These are phyloP conservation scores for Aureobasidium uvarum DNA, from an alignment of 2,329 filamentous ascomycete species.

Conservation along the genomic window DNA sequence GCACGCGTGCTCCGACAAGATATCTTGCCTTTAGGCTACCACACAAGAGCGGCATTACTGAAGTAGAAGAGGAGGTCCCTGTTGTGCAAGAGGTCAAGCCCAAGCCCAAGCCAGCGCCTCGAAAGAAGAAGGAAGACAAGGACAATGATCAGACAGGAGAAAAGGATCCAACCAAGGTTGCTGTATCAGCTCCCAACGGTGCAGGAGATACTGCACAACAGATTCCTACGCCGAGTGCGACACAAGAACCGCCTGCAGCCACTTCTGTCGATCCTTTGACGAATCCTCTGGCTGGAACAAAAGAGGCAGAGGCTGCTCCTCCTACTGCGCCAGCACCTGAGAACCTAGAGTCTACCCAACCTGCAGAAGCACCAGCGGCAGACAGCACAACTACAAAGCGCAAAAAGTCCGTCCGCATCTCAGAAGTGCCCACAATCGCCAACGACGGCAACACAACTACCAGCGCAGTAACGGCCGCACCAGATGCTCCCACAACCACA, in stretches of 20 bases:
- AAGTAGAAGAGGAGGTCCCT: conserved; percentile 36
- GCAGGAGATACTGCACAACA: neutral
- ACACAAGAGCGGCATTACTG: conserved; percentile 38
- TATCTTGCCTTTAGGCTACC: conserved; percentile 58
- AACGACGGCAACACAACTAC: neutral
- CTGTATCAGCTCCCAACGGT: neutral
- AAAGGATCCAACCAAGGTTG: neutral
- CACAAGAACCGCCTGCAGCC: neutral
- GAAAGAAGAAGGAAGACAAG: conserved; percentile 25
- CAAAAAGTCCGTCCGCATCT: conserved; percentile 23
- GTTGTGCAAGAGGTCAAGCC: conserved; percentile 25
- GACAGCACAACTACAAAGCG: neutral
- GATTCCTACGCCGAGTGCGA: neutral
- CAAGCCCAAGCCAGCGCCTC: conserved; percentile 13
- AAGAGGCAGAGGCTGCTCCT: neutral
- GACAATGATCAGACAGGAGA: conserved; percentile 13
- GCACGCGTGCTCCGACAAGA: conserved; percentile 55
- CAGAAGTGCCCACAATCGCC: conserved; percentile 1
- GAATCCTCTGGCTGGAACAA: neutral
- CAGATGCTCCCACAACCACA: neutral
- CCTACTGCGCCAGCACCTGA: neutral
- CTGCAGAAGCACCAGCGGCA: neutral
- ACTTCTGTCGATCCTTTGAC: neutral
- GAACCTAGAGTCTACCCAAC: neutral
- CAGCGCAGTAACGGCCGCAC: neutral